Base-by-base conservation (phyloP, 2,329 filamentous ascomycete genomes). In the Scedosporium apiospermum region DNA sequence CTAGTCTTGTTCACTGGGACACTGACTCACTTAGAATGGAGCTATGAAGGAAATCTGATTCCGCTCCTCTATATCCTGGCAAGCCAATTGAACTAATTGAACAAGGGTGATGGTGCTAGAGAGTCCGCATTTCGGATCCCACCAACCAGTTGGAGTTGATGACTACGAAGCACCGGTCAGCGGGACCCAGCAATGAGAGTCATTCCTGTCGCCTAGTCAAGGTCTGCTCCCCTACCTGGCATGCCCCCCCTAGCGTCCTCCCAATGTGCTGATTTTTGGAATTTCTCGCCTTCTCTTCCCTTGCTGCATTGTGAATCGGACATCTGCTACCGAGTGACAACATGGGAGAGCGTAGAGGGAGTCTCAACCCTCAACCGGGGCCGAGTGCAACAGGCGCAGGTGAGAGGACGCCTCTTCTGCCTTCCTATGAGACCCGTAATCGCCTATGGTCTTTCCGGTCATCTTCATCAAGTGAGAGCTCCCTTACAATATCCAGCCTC, bases 231-330 rank as follows among this genome's bases (percentile, higher is more conserved):
- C 10, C 21, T 26, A 6, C 51, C 12, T 49, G 16, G 44, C 21
- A 23, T 23, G 7, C 21, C 21, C 44, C 44, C 16, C 21, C n/a
- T 49, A 10, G 44, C 14, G n/a, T 21, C 44, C 44, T 21, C 21
- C 44, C 44, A n/a, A n/a, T 49, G 9, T 49, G n/a, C 44, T 23
- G 16, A 18, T 12, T 49, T 49, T 49, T 23, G 3, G 6, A 10
- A 9, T 10, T 55, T 55, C 51, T 55, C 7, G 2, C 21, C 21
- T 55, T 23, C 51, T 55, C 23, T 55, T 27, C 1, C 51, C 21
- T 21, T 7, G n/a, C 10, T 62, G 16, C 66, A 64, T 66, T 10
- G 57, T 57, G 38, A 65, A 60, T 30, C 65, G 16, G 44, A 60
- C 58, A 34, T 63, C 57, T 18, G 62, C 62, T 9, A 64, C 63